phyloP scores from a whole-genome alignment of 805 yeast genomes.

The Yarrowia yakushimensis region DNA sequence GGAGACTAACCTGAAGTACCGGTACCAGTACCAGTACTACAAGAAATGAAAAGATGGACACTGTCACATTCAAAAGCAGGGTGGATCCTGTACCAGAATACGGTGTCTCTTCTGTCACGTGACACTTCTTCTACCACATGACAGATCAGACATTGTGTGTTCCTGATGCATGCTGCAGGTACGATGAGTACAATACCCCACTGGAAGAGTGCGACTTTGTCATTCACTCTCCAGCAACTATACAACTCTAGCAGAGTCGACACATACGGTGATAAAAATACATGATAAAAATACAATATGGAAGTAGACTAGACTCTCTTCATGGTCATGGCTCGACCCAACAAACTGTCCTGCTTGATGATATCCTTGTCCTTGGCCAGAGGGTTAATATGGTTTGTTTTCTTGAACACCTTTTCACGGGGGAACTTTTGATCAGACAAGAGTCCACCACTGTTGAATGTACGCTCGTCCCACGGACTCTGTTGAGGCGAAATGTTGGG shows the following conservation, averaged over 20 bases:
- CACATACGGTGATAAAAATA: background rate
- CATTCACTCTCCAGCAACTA: no score
- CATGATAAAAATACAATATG: background rate
- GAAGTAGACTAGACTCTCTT: background rate
- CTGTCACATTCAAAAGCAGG: background rate
- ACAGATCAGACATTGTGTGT: no score
- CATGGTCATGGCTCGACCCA: slow-evolving; percentile 18
- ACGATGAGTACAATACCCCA: no score
- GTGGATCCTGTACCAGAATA: no score
- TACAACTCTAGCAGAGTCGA: no score
- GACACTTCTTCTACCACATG: no score
- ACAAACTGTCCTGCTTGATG: slow-evolving; percentile 19
- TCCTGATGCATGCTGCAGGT: no score
- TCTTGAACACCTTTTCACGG: background rate
- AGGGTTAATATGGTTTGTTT: background rate
- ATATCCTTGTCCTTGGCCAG: slow-evolving; percentile 19
- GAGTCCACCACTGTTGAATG: slow-evolving; percentile 2
- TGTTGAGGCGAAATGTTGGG: slow-evolving; percentile 3
- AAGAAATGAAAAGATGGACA: background rate
- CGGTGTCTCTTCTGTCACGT: no score
- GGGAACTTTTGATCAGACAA: slow-evolving; percentile 10
- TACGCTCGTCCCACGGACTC: background rate
- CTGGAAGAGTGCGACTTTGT: no score
- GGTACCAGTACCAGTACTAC: no score
- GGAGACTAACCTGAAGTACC: no score